Percentiles rank a stretch among this genome's conserved stretches.
phyloP scores from a whole-genome alignment of 805 yeast genomes.

The Candida hungchunana region DNA sequence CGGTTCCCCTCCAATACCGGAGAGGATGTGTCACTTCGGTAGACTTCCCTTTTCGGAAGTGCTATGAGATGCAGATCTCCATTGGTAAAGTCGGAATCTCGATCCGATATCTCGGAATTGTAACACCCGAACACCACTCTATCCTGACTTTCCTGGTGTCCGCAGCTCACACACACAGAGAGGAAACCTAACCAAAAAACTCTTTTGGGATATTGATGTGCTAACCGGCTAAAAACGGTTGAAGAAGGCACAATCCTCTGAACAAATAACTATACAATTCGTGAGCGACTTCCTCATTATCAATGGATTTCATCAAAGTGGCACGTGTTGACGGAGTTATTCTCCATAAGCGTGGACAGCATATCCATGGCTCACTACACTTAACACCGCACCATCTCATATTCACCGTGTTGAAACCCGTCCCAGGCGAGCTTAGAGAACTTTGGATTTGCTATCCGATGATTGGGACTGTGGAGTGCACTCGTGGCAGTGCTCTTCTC shows the following conservation, averaged over 20 bases:
- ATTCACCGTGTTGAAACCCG: slow-evolving; percentile 37
- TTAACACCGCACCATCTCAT: slow-evolving; percentile 75
- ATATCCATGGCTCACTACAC: slow-evolving; percentile 57
- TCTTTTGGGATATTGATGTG: too few species aligned
- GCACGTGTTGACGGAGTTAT: slow-evolving; percentile 44
- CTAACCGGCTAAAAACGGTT: too few species aligned
- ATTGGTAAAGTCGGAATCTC: slow-evolving; percentile 10
- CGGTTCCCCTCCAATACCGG: too few species aligned
- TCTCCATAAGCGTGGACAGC: slow-evolving; percentile 53
- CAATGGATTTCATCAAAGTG: slow-evolving; percentile 25
- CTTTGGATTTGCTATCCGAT: slow-evolving; percentile 92
- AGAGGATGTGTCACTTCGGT: slow-evolving; percentile 1
- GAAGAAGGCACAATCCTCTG: too few species aligned
- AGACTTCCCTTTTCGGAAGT: slow-evolving; percentile 11
- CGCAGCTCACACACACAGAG: too few species aligned
- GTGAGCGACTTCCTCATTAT: too few species aligned
- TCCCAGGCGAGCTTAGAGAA: slow-evolving; percentile 41
- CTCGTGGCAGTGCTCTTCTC: slow-evolving; percentile 45
- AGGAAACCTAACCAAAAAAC: too few species aligned
- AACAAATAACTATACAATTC: too few species aligned
- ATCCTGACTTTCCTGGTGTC: too few species aligned
- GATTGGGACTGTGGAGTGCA: slow-evolving; percentile 45
- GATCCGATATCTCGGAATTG: too few species aligned
- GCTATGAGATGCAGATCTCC: slow-evolving; percentile 2
- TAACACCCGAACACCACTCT: slow-evolving; percentile 3